phyloP scores from a whole-genome alignment of 176 grass and related monocot species.

The Carex littledalei region DNA sequence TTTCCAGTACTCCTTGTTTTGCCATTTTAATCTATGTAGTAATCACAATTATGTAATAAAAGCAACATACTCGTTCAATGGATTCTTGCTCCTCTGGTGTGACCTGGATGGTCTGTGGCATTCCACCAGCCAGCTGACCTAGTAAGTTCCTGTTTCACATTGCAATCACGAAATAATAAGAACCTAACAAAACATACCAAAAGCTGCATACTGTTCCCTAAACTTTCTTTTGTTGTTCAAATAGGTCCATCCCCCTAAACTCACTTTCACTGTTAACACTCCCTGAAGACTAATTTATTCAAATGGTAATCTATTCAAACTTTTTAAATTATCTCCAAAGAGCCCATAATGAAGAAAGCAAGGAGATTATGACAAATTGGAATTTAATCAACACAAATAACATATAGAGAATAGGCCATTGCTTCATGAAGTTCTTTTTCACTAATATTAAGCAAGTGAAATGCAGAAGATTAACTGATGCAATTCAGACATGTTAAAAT shows the following conservation, averaged over 20 bases:
- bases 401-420: neutral
- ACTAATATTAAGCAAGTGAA: neutral
- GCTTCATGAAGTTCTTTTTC: neutral
- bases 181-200: neutral
- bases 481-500: neutral
- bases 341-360: neutral
- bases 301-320: neutral
- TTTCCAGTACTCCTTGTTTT: neutral
- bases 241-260: neutral
- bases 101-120: constrained; percentile 56
- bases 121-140: constrained; percentile 55
- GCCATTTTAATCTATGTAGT: neutral
- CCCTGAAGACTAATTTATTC: neutral
- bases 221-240: neutral
- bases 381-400: neutral
- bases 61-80: constrained; percentile 63
- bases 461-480: neutral
- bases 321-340: too few relatives aligned
- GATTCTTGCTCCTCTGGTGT: constrained; percentile 84
- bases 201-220: neutral
- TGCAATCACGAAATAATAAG: neutral
- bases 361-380: neutral
- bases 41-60: constrained; percentile 10
- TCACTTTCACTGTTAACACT: neutral
- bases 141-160: constrained; percentile 49